Evolutionary conservation across 495 filamentous ascomycete genomes (phyloP).

Genomic region (Tetracladium setigerum): DNA sequence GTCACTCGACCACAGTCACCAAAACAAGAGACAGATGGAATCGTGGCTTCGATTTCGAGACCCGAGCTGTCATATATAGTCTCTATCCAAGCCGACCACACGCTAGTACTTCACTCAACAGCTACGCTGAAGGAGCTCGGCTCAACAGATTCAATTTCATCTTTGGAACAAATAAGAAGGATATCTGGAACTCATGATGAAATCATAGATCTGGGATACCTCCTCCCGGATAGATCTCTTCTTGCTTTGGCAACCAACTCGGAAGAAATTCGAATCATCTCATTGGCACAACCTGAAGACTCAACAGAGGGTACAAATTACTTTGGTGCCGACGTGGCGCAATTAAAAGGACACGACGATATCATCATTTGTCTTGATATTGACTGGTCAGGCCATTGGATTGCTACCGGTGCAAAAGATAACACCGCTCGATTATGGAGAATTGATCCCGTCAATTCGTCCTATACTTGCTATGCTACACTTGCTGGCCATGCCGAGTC

Average conservation of each 20-base stretch:
- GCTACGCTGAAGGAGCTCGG: slow-evolving; percentile 16
- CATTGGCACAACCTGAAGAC: slow-evolving; percentile 37
- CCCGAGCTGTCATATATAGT: slow-evolving; percentile 57
- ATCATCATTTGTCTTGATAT: slow-evolving; percentile 92
- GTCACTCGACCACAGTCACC: slow-evolving; percentile 45
- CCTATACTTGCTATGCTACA: slow-evolving; percentile 69
- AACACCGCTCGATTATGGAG: slow-evolving; percentile 90
- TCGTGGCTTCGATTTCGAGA: slow-evolving; percentile 63
- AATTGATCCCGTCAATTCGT: slow-evolving; percentile 66
- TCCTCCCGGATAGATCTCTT: slow-evolving; percentile 68
- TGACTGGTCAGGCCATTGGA: slow-evolving; percentile 95
- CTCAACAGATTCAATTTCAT: slow-evolving; percentile 17
- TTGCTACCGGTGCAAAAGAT: slow-evolving; percentile 93
- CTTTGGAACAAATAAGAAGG: slow-evolving; percentile 44
- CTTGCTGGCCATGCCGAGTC: slow-evolving; percentile 93
- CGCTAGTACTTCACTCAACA: slow-evolving; percentile 64
- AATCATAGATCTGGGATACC: slow-evolving; percentile 85
- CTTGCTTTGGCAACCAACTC: slow-evolving; percentile 92
- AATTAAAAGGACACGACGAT: slow-evolving; percentile 84
- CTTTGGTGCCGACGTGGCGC: slow-evolving; percentile 79
- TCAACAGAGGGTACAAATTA: slow-evolving; percentile 37
- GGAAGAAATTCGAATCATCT: slow-evolving; percentile 83
- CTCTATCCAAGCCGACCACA: slow-evolving; percentile 85
- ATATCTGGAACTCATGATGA: slow-evolving; percentile 97
- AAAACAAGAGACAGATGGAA: slow-evolving; percentile 65